Percentiles rank a stretch among this genome's conserved stretches.
These are phyloP conservation scores for Phytophthora cryptogea DNA, from an alignment of 352 stramenopile species.

Conservation along the genomic window DNA sequence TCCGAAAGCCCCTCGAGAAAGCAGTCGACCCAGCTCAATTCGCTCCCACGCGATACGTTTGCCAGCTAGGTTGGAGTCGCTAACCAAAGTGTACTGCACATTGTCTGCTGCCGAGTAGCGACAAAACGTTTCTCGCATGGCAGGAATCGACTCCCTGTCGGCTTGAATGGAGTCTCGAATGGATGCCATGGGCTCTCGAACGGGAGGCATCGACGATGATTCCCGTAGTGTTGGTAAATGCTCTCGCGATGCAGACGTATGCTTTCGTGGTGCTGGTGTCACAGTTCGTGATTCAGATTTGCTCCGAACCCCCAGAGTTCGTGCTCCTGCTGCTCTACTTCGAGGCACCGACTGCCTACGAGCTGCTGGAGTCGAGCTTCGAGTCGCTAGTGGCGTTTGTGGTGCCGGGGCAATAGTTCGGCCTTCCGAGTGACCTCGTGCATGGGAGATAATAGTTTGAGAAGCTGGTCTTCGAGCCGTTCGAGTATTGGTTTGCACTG, in stretches of 20 bases:
- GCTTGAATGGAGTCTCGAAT: slow-evolving; percentile 33
- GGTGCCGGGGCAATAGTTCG: background rate
- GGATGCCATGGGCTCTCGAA: slow-evolving; percentile 17
- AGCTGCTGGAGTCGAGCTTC: slow-evolving; percentile 1
- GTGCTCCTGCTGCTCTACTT: slow-evolving; percentile 1
- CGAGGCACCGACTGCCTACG: slow-evolving; percentile 17
- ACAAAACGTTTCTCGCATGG: slow-evolving; percentile 31
- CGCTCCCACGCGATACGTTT: slow-evolving; percentile 49
- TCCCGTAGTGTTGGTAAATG: slow-evolving; percentile 28
- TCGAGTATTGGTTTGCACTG: slow-evolving; percentile 10
- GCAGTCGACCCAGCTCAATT: slow-evolving; percentile 40
- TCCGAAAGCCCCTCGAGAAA: slow-evolving; percentile 54
- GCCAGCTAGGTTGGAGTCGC: slow-evolving; percentile 36
- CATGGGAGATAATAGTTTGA: background rate
- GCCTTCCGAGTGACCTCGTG: background rate
- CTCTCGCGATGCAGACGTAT: background rate
- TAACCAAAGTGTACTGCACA: slow-evolving; percentile 39
- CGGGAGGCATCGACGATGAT: slow-evolving; percentile 18
- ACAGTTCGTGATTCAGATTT: slow-evolving; percentile 6
- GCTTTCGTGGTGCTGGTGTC: background rate
- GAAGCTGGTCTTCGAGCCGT: slow-evolving; percentile 7
- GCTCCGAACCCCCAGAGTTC: background rate
- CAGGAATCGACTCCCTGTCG: slow-evolving; percentile 27
- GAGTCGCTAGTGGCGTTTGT: slow-evolving; percentile 3
- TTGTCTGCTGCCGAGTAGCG: slow-evolving; percentile 32